Base-by-base conservation (phyloP, 495 filamentous ascomycete genomes). In the Aspergillus incahuasiensis region DNA sequence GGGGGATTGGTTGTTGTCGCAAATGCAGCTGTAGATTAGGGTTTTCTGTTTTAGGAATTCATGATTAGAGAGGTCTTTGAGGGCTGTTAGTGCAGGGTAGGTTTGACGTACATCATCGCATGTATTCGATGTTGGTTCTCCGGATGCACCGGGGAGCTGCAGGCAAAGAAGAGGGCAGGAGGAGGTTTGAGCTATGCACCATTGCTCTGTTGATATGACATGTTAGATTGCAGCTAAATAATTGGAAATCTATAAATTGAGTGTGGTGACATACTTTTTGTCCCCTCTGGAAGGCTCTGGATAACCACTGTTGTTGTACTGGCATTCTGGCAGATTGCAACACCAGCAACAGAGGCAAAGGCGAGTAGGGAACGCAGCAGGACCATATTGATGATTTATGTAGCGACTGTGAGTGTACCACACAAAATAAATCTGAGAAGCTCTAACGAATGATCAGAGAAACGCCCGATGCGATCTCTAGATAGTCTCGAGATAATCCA, bases 121-220 rank as follows among this genome's bases (percentile, higher is more conserved):
- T 25, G 65, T 74, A 70, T 96, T 95, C 16, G 67, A 58, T 6
- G 68, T 58, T 22, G 85, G 81, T 5, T 57, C 57, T 38, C 76
- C 77, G 11, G 76, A 70, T 12, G 81, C 64, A 51, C 75, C 80
- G 20, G 77, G 68, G 22, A 81, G 65, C 62, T 95, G 88, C 39
- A 86, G 74, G 74, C 91, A 96, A 63, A 96, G 83, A 52, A 90
- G 74, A 6, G 88, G 88, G 68, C 90, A 95, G 47, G 80, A 72
- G 43, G 81, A 79, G 46, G 69, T 75, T 67, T 95, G 86, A 54
- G 79, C 71, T 15, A 67, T 54, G 68, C 90, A 95, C 90, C 90
- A 95, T 39, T 72, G 69, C 32, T 78, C 86, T 89, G 64, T 44
- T 15, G 32, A 30, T 1, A 18, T 34, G 3, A 18, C 35, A 22